Conservation (phyloP, 2,329 filamentous ascomycete species). For the Onygena corvina region DNA sequence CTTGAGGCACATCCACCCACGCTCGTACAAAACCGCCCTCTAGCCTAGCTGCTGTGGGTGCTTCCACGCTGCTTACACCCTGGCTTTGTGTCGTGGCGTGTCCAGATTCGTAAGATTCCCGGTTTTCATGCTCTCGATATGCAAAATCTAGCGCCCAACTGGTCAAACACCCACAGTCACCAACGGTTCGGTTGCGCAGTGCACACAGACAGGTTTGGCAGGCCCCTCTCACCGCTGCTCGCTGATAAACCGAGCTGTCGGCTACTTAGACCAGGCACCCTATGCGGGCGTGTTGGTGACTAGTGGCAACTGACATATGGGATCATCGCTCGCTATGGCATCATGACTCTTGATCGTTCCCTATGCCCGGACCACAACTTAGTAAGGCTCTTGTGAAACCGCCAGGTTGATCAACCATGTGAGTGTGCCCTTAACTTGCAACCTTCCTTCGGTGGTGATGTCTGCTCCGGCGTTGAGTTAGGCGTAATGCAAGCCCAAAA, state of each 20-base stretch:
- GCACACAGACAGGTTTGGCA: not conserved
- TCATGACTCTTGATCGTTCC: not conserved
- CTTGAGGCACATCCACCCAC: constrained; percentile 3
- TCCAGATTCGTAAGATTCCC: constrained; percentile 4
- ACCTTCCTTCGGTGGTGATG: not conserved
- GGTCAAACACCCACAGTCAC: not conserved
- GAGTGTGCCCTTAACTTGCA: not conserved
- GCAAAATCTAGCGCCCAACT: not conserved
- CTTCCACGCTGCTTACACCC: not conserved
- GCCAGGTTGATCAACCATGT: not conserved
- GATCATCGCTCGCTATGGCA: not conserved
- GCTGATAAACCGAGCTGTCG: too few species aligned
- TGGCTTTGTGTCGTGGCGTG: not conserved
- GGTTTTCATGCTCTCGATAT: not conserved
- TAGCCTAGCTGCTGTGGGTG: not conserved
- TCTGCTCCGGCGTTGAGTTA: too few species aligned
- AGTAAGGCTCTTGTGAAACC: not conserved
- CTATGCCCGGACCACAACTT: not conserved
- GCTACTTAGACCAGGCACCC: not conserved
- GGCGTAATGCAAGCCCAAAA: too few species aligned
- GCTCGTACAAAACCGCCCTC: constrained; percentile 4
- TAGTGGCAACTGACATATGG: constrained; percentile 3
- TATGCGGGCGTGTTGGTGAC: not conserved
- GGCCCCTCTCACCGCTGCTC: not conserved
- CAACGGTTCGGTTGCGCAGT: too few species aligned